phyloP scores from a whole-genome alignment of 257 asterid species.

The Solanum medicagineum region DNA sequence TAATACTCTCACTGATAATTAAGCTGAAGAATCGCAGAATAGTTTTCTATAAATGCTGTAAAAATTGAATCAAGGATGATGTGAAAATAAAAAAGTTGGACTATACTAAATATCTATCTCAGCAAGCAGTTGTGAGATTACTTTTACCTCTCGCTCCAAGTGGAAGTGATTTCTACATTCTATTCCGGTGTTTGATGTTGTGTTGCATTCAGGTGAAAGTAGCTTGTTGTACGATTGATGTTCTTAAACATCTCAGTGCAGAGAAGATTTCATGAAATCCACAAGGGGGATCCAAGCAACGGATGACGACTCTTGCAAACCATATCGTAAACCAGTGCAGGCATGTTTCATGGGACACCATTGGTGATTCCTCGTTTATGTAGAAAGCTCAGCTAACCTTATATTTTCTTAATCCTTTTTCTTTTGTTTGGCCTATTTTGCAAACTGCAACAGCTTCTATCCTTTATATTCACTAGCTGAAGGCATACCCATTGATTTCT shows the following conservation, averaged over 20 bases:
- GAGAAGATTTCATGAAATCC: constrained; percentile 87
- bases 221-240: constrained; percentile 79
- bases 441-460: constrained; percentile 62
- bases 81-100: not conserved
- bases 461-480: constrained; percentile 95
- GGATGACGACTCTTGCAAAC: constrained; percentile 72
- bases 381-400: not conserved
- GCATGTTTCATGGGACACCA: constrained; percentile 19
- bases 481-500: constrained; percentile 67
- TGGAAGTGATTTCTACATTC: not conserved
- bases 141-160: not conserved
- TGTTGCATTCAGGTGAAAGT: constrained; percentile 50
- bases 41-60: not conserved
- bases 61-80: no score
- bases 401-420: not conserved
- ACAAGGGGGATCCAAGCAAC: constrained; percentile 74
- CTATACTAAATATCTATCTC: not conserved
- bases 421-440: not conserved
- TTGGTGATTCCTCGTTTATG: not conserved
- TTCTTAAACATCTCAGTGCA: constrained; percentile 84
- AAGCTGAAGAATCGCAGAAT: not conserved
- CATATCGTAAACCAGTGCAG: constrained; percentile 74
- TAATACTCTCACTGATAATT: not conserved
- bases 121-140: not conserved
- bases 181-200: not conserved